Evolutionary conservation across 2,329 filamentous ascomycete species (phyloP).

Genomic region (Penicillium sp.): DNA sequence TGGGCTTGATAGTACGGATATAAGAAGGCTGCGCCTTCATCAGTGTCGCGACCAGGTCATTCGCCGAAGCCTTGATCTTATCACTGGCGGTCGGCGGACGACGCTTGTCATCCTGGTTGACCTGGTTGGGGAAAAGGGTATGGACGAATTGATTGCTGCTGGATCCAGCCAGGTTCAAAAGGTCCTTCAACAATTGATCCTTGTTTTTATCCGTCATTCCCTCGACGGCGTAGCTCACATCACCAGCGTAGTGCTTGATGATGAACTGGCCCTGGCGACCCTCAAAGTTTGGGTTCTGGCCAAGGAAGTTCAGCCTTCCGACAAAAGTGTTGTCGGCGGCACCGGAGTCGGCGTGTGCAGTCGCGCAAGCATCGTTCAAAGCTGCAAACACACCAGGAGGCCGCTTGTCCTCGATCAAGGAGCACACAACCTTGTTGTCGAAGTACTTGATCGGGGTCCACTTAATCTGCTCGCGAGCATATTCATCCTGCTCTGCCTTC

Average conservation of each 20-base stretch:
- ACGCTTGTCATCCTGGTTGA: conserved; percentile 94
- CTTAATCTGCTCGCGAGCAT: conserved; percentile 91
- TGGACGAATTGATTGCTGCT: conserved; percentile 88
- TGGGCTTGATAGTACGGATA: conserved; percentile 98
- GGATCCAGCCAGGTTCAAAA: conserved; percentile 81
- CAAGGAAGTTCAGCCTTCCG: conserved; percentile 86
- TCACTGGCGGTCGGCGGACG: conserved; percentile 94
- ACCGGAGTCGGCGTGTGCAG: conserved; percentile 92
- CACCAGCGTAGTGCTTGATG: conserved; percentile 97
- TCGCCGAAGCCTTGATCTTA: conserved; percentile 92
- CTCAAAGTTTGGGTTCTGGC: conserved; percentile 83
- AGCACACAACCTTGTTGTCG: conserved; percentile 98
- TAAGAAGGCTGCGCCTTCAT: conserved; percentile 99
- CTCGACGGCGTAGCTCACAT: conserved; percentile 91
- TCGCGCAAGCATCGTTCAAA: conserved; percentile 96
- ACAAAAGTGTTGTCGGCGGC: conserved; percentile 97
- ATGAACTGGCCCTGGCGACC: conserved; percentile 95
- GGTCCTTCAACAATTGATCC: conserved; percentile 91
- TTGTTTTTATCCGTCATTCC: conserved; percentile 99
- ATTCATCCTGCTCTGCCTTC: conserved; percentile 97
- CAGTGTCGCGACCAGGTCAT: conserved; percentile 88
- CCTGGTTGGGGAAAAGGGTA: conserved; percentile 84
- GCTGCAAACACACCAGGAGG: conserved; percentile 94
- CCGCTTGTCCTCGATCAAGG: conserved; percentile 88
- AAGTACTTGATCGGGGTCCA: conserved; percentile 99